phyloP scores from a whole-genome alignment of 345 rosid species.

The Dimocarpus longan region DNA sequence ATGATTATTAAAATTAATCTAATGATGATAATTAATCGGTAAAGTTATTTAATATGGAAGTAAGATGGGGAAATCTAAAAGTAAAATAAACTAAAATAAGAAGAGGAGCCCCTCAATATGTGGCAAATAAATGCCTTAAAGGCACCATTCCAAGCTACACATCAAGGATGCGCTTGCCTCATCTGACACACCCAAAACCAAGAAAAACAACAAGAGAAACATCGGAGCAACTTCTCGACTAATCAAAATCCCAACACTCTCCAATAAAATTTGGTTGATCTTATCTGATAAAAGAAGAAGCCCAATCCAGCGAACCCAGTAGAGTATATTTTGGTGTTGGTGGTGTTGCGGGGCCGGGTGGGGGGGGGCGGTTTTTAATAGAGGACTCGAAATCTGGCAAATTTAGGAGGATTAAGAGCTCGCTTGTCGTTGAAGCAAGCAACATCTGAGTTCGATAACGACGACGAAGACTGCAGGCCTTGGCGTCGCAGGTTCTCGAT shows the following conservation, averaged over 20 bases:
- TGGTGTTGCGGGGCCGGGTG: neutral
- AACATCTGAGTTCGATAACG: constrained; percentile 33
- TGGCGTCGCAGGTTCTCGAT: constrained; percentile 65
- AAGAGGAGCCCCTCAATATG: neutral
- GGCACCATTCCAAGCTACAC: neutral
- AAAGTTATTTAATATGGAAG: no score
- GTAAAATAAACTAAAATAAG: neutral
- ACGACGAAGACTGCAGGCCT: constrained; percentile 55
- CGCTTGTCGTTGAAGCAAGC: constrained; percentile 58
- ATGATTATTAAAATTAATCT: no score
- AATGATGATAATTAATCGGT: no score
- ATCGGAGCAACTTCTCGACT: neutral
- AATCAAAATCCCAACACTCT: neutral
- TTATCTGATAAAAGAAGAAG: neutral
- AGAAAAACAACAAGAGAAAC: neutral
- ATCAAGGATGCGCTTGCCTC: neutral
- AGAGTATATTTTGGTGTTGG: neutral
- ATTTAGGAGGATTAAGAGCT: constrained; percentile 45
- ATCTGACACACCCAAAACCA: neutral
- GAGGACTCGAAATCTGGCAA: constrained; percentile 52
- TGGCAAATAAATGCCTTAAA: neutral
- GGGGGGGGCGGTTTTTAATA: neutral
- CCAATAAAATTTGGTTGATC: neutral
- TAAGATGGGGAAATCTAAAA: neutral
- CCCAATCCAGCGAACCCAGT: neutral